Base-by-base conservation (phyloP, 1,284 basidiomycete genomes). In the Xanthoconium separans region DNA sequence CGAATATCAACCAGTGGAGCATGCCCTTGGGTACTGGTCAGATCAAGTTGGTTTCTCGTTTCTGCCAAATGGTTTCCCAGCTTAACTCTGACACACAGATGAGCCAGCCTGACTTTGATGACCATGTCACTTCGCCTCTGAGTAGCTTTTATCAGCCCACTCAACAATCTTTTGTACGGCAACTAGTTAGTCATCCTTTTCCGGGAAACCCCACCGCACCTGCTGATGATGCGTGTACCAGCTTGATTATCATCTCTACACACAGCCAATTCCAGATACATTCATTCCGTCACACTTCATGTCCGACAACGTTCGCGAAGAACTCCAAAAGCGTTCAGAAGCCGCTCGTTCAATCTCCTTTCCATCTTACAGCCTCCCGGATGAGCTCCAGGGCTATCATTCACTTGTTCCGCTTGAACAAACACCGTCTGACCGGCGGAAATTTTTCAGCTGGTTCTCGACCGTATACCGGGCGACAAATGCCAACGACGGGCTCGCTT, bases 241-340 rank as follows among this genome's bases (percentile, higher is more conserved):
- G 87, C 81, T 97, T 46, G 86, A 97, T 67, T 94, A 98, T 68
- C 93, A 98, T 64, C 81, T 98, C 30, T 98, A 98, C 74, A 89
- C 91, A 3, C 76, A 75, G 9, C 75, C 79, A 24, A 77, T 83
- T 39, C 80, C 84, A 0, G 72, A 80, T 16, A 68, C 75, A 27
- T 77, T 85, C 55, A 65, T 79, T 71, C 64, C 85, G 2, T 71
- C 73, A 64, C 86, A 70, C 61, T 93, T 85, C 75, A 83, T 85
- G 55, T 87, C 93, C 0, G 80, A 87, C 47, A 80, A 81, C 22
- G 75, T 95, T 20, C 87, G 93, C 13, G 87, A 95, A 59, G 83
- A 86, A 36, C 75, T 98, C 16, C 91, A 93, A 59, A 79, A 82
- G 46, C 88, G 90, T 40, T 88, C 91, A 33, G 94, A 98, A 69